These are phyloP conservation scores for Eucalyptus pauciflora DNA, from an alignment of 345 rosid species.

Conservation along the genomic window DNA sequence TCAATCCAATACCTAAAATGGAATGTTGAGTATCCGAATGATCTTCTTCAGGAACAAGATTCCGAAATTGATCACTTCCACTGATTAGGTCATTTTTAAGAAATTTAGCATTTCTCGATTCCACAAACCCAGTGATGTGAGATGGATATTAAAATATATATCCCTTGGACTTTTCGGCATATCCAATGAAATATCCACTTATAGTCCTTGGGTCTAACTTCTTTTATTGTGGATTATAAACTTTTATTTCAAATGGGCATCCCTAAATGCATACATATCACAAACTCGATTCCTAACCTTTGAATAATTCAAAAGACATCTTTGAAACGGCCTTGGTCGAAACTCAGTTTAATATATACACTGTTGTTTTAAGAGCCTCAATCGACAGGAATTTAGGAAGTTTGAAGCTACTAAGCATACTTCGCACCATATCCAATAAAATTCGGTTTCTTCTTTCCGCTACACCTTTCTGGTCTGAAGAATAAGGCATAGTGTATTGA, in stretches of 20 bases:
- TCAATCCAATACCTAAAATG: rapidly evolving
- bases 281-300: no score
- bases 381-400: no score
- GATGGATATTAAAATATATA: rapidly evolving
- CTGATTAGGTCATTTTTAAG: rapidly evolving
- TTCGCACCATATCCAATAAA: no score
- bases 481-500: no score
- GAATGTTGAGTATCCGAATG: rapidly evolving
- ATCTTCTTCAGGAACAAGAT: rapidly evolving
- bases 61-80: no score
- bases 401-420: no score
- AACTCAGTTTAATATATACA: no score
- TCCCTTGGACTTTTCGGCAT: rapidly evolving
- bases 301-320: no score
- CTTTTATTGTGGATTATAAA: no score
- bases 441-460: rapidly evolving
- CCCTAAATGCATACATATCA: rapidly evolving
- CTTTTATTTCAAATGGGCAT: rapidly evolving
- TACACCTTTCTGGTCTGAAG: rapidly evolving
- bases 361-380: rapidly evolving
- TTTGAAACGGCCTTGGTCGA: rapidly evolving
- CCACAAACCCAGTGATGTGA: no score
- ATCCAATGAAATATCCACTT: no score
- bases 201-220: rapidly evolving
- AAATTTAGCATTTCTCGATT: no score